Evolutionary conservation across 108 stramenopile species (phyloP), one percentile per base, ranked within the genome.

Genomic region (Fistulifera pelliculosa): DNA sequence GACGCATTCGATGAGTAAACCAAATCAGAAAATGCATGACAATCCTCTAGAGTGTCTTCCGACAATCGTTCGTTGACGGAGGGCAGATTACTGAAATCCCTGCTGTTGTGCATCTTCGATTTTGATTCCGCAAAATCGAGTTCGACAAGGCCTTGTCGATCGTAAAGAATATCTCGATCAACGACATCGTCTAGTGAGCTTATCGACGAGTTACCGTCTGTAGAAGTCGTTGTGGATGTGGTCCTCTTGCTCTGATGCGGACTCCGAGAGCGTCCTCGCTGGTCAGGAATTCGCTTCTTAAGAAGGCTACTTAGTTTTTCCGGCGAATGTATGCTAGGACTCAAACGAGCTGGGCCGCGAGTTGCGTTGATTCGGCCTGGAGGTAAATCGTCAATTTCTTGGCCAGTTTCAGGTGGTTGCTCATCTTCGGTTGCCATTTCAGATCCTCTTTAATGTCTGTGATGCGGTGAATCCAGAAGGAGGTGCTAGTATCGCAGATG

Each of bases 1-100:
- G 64, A 31, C 4, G 66, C 64, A 25, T 51, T 54, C 1, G 49
- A 54, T 6, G 59, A 58, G 17, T 58, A 26, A 13, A 35, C 26
- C 26, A 77, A 41, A 65, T 86, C 80, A 27, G 61, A 52, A 73
- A 86, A 80, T 19, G 81, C 85, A 50, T 78, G 76, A 19, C 53
- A 61, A 64, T 86, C 85, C 24, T 86, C 80, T 62, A 86, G 50
- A 8, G 76, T 73, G 45, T 78, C 85, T 44, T 86, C 85, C 31
- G 74, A 67, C 57, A 86, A 52, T 7, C 85, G 64, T 56, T 86
- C 85, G 27, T 68, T 73, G 45, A 86, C 58, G 0, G 79, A 63
- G 26, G 78, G 74, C 39, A 86, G 49, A 31, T 65, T 65, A 13
- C 55, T 54, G 14, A 54, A 27, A 5, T 27, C 26, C 5, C 44